Evolutionary conservation across 495 filamentous ascomycete genomes (phyloP), one percentile per base, ranked within the genome.

Genomic region (Hypoxylon rickii): DNA sequence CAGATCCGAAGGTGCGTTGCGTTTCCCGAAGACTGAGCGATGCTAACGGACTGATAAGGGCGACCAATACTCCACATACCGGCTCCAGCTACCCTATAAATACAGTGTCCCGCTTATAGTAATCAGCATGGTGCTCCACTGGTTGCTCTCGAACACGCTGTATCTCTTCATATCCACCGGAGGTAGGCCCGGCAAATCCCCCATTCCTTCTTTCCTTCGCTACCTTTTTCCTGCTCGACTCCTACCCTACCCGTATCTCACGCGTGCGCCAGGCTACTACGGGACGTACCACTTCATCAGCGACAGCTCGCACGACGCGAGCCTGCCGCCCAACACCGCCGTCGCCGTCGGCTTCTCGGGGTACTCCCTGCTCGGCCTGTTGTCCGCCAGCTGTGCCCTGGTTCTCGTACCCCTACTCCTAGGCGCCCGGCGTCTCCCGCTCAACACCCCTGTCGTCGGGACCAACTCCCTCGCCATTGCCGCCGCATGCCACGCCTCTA

Each of bases 51-150:
- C 13, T 31, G 7, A n/a, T 8, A 13, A 60, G 32, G 70, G 70
- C 1, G 47, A 51, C 2, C 75, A 81, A 47, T 61, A 69, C 22
- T 58, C 64, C 2, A 77, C 74, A 5, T 78, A 79, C 41, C 29
- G 63, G 6, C 63, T 66, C n/a, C 55, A 66, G 31, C 44, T 66
- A 7, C 63, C 63, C 1, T 66, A 59, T 31, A 63, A 57, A 24
- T 66, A 66, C 8, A 66, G 63, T 19, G 7, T 66, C 6, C 55
- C 59, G 22, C 55, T 66, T 19, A 63, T 66, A 16, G 8, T 18
- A 0, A 10, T 50, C 0, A 60, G 55, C 40, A 52, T 52, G 29
- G 50, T 51, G 10, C 55, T 66, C 1, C 55, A 66, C n/a, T 66
- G 46, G 51, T 17, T 60, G 5, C 38, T 66, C 11, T 66, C 55